A percentile compares a stretch with the other conserved stretches of the same genome.
phyloP scores from a whole-genome alignment of 164 flowering plant genomes.

The Liquidambar formosana region DNA sequence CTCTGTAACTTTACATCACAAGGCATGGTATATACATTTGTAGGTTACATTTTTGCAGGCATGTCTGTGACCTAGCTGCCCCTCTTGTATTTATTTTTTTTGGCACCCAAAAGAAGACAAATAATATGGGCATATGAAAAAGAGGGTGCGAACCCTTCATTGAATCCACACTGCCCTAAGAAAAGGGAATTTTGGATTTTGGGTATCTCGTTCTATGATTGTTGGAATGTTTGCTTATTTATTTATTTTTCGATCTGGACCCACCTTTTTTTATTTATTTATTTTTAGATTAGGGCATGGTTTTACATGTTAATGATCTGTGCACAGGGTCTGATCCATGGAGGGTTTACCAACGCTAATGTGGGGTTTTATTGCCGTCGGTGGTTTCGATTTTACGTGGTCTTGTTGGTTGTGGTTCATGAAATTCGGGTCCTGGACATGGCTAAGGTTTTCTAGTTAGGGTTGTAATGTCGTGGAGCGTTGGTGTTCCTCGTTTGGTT shows the following conservation, averaged over 20 bases:
- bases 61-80: not conserved
- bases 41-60: not conserved
- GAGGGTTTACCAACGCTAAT: constrained; percentile 13
- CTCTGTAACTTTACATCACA: too few species aligned
- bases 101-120: too few species aligned
- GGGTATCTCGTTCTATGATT: too few species aligned
- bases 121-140: too few species aligned
- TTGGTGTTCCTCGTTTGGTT: too few species aligned
- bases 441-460: too few species aligned
- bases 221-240: not conserved
- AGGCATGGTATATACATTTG: not conserved
- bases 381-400: too few species aligned
- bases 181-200: constrained; percentile 1
- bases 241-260: constrained; percentile 12
- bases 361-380: not conserved
- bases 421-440: too few species aligned
- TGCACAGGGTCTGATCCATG: constrained; percentile 4
- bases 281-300: not conserved
- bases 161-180: not conserved
- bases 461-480: too few species aligned
- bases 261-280: constrained; percentile 15
- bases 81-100: too few species aligned
- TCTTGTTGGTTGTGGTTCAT: too few species aligned
- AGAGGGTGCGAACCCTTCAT: not conserved
- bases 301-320: constrained; percentile 8